phyloP scores from a whole-genome alignment of 2,329 filamentous ascomycete species.

The Exophiala calicioides region DNA sequence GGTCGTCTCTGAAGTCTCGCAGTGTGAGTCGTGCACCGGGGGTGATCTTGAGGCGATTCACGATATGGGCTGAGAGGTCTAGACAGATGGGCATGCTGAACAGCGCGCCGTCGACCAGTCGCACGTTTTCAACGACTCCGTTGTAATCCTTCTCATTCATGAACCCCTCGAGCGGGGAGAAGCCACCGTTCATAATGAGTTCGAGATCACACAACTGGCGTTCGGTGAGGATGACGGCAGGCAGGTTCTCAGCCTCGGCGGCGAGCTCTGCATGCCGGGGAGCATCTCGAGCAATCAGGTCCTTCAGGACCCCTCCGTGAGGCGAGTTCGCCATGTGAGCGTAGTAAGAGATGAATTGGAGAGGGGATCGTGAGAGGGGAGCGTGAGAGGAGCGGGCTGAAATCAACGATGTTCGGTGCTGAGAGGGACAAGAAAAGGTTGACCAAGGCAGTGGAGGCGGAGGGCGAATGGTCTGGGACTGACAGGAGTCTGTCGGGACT shows the following conservation, averaged over 20 bases:
- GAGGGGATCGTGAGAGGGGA: not conserved
- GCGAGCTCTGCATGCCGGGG: constrained; percentile 77
- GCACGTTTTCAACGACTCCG: constrained; percentile 83
- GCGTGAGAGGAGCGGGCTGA: too few relatives aligned
- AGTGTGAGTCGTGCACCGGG: constrained; percentile 80
- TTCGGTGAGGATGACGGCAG: constrained; percentile 82
- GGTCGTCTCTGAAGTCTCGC: constrained; percentile 93
- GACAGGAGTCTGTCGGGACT: too few relatives aligned
- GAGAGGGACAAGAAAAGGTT: too few relatives aligned
- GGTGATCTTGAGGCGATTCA: constrained; percentile 75
- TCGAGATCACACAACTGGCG: constrained; percentile 97
- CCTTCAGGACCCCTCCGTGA: constrained; percentile 94
- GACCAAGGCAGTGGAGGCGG: too few relatives aligned
- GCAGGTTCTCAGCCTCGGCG: constrained; percentile 81
- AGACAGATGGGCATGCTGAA: constrained; percentile 98
- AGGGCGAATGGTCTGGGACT: too few relatives aligned
- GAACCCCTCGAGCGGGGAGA: constrained; percentile 97
- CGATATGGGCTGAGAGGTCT: constrained; percentile 73
- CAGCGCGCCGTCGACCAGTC: constrained; percentile 82
- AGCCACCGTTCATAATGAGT: constrained; percentile 94
- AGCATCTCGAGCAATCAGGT: constrained; percentile 90
- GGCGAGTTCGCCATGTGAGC: constrained; percentile 61
- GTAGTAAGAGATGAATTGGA: not conserved
- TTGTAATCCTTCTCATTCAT: constrained; percentile 98
- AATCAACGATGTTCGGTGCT: too few relatives aligned